These are phyloP conservation scores for Amborella trichopoda DNA, from an alignment of 164 flowering plant species.

Conservation along the genomic window DNA sequence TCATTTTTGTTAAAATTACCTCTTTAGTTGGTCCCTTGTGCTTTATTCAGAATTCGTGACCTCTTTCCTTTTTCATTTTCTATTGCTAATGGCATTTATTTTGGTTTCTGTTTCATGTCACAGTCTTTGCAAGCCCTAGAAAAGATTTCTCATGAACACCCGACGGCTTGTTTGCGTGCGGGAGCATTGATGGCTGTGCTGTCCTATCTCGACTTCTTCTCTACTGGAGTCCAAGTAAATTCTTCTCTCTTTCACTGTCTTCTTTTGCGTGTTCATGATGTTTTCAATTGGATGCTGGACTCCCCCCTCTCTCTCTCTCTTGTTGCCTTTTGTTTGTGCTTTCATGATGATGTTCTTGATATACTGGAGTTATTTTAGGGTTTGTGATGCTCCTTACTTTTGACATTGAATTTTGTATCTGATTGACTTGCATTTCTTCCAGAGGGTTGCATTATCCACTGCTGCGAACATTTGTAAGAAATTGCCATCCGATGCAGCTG, in stretches of 20 bases:
- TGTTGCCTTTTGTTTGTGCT: background rate
- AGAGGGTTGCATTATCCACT: constrained; percentile 96
- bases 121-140: constrained; percentile 98
- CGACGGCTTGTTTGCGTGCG: constrained; percentile 96
- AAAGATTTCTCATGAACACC: constrained; percentile 97
- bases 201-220: constrained; percentile 93
- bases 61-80: too few species aligned
- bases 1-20: background rate
- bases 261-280: background rate
- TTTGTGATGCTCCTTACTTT: background rate
- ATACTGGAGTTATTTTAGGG: background rate
- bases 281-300: too few species aligned
- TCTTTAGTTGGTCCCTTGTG: too few species aligned
- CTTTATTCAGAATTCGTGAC: too few species aligned
- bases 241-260: background rate
- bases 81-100: too few species aligned
- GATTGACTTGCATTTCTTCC: too few species aligned
- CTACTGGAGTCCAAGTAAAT: constrained; percentile 93
- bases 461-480: constrained; percentile 99
- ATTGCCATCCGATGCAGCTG: constrained; percentile 98
- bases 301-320: background rate
- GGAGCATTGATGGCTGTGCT: constrained; percentile 99
- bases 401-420: background rate
- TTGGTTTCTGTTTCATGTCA: constrained; percentile 1
- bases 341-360: background rate